These are phyloP conservation scores for Aspergillus cejpii DNA, from an alignment of 2,329 filamentous ascomycete genomes.

Conservation along the genomic window DNA sequence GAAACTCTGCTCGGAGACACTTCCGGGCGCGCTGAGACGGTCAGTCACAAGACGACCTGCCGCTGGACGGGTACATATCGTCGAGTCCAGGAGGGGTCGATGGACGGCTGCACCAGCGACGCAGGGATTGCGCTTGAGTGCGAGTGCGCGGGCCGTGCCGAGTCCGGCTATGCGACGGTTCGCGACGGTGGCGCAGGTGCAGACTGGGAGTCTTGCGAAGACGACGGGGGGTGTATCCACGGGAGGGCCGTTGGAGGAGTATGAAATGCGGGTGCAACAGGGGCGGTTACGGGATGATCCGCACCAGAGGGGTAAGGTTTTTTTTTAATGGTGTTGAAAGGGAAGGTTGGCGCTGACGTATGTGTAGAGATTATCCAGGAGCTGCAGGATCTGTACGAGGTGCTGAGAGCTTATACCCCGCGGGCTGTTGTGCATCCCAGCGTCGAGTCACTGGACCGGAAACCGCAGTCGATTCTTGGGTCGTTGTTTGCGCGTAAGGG, in stretches of 20 bases:
- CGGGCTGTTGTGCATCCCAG: constrained; percentile 70
- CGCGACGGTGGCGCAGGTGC: constrained; percentile 12
- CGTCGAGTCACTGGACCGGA: constrained; percentile 59
- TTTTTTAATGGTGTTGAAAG: background rate
- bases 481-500: constrained; percentile 37
- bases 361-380: constrained; percentile 72
- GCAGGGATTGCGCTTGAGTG: background rate
- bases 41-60: constrained; percentile 17
- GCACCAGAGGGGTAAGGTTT: constrained; percentile 69
- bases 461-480: constrained; percentile 49
- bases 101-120: too few species aligned
- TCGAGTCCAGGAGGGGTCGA: too few species aligned
- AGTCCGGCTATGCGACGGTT: constrained; percentile 11
- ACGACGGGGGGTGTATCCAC: background rate
- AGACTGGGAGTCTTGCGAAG: constrained; percentile 2
- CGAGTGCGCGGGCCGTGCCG: background rate
- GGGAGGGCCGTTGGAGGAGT: constrained; percentile 74
- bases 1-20: constrained; percentile 26
- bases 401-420: constrained; percentile 66
- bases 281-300: constrained; percentile 77
- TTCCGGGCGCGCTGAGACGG: constrained; percentile 23
- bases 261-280: constrained; percentile 69
- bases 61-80: constrained; percentile 13
- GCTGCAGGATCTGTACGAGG: constrained; percentile 81
- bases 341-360: background rate